These are phyloP conservation scores for Grammothele lineata DNA, from an alignment of 768 basidiomycete genomes.

Conservation along the genomic window DNA sequence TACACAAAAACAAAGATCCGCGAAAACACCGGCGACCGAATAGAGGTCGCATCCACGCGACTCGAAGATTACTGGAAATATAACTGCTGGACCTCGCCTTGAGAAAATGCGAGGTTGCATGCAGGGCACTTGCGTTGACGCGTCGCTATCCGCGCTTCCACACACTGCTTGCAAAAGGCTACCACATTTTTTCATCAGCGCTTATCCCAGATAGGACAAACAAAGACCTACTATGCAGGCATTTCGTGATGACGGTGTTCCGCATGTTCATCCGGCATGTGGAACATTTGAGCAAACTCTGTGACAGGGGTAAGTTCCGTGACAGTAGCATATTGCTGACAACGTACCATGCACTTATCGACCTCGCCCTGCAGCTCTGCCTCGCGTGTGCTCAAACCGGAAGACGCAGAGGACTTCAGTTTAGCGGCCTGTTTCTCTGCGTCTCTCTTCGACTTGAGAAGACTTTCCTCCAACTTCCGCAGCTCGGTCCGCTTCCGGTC, in stretches of 20 bases:
- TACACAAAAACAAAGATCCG: not conserved
- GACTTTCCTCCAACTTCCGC: slow-evolving; percentile 44
- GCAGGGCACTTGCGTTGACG: slow-evolving; percentile 94
- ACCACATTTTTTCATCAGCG: not conserved
- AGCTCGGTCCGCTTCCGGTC: slow-evolving; percentile 33
- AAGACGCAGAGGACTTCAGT: slow-evolving; percentile 34
- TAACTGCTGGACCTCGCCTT: slow-evolving; percentile 73
- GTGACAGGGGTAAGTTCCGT: too few relatives aligned
- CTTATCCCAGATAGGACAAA: too few relatives aligned
- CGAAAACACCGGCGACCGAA: not conserved
- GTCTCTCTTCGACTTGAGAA: slow-evolving; percentile 45
- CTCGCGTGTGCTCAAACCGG: slow-evolving; percentile 26
- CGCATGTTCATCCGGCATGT: slow-evolving; percentile 80
- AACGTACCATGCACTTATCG: slow-evolving; percentile 53
- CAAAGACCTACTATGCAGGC: slow-evolving; percentile 77
- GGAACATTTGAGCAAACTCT: slow-evolving; percentile 86
- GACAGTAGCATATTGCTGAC: too few relatives aligned
- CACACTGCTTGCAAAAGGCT: slow-evolving; percentile 85
- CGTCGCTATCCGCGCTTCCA: slow-evolving; percentile 83
- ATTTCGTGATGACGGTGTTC: slow-evolving; percentile 78
- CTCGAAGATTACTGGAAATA: slow-evolving; percentile 45
- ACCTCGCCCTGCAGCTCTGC: slow-evolving; percentile 44
- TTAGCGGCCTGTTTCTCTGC: slow-evolving; percentile 45
- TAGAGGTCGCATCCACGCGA: not conserved
- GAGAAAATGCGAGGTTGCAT: slow-evolving; percentile 77